A percentile compares a stretch with the other conserved stretches of the same genome.
phyloP scores from a whole-genome alignment of 1,284 basidiomycete species.

The Mycena citricolor region DNA sequence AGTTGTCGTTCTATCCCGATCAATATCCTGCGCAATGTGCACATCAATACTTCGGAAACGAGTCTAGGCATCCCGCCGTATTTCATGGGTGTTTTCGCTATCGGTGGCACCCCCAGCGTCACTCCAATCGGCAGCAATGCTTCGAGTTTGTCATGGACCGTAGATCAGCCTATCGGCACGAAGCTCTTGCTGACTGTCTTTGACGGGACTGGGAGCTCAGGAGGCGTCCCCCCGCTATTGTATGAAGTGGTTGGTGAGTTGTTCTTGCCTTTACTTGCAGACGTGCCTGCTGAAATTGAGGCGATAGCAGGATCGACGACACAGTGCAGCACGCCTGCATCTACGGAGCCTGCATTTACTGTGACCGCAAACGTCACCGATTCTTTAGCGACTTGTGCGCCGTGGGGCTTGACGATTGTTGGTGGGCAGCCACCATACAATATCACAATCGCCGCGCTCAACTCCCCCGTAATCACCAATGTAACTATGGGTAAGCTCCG shows the following conservation, averaged over 20 bases:
- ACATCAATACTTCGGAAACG: conserved; percentile 2
- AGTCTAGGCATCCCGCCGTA: conserved; percentile 33
- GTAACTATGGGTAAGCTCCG: conserved; percentile 29
- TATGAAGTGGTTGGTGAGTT: conserved; percentile 30
- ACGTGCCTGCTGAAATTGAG: conserved; percentile 5
- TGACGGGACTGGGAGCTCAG: conserved; percentile 32
- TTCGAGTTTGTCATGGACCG: conserved; percentile 32
- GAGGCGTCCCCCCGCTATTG: conserved; percentile 28
- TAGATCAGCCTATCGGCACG: conserved; percentile 34
- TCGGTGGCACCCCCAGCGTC: conserved; percentile 30
- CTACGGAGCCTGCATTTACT: conserved; percentile 26
- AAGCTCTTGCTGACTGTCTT: conserved; percentile 32
- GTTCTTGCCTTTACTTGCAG: conserved; percentile 2
- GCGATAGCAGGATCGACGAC: conserved; percentile 25
- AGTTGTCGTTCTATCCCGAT: conserved; percentile 12
- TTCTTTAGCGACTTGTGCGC: conserved; percentile 34
- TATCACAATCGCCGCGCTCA: conserved; percentile 31
- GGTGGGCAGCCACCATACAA: conserved; percentile 38
- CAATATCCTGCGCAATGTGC: conserved; percentile 11
- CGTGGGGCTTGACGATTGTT: conserved; percentile 34
- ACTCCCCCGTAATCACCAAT: conserved; percentile 32
- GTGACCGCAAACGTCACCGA: conserved; percentile 36
- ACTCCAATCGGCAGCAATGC: conserved; percentile 31
- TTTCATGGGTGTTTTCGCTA: conserved; percentile 35
- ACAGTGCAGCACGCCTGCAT: conserved; percentile 29